phyloP scores from a whole-genome alignment of 2,329 filamentous ascomycete species.

The Pseudogymnoascus sp. region DNA sequence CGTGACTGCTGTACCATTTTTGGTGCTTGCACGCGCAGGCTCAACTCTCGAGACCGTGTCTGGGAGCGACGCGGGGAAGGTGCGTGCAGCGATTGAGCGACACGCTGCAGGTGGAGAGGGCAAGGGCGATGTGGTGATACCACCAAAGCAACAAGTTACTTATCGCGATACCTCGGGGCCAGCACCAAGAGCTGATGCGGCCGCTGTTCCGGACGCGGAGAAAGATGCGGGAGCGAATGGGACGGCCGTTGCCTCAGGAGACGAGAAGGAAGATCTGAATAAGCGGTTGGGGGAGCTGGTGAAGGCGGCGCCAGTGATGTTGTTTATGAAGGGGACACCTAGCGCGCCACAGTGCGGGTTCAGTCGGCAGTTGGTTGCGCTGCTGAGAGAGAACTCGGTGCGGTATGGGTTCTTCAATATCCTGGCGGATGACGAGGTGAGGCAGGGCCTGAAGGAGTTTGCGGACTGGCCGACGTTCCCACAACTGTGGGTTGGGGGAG shows the following conservation, averaged over 20 bases:
- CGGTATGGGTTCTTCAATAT: constrained; percentile 99
- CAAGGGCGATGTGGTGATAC: constrained; percentile 27
- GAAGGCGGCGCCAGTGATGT: constrained; percentile 93
- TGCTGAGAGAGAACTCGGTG: constrained; percentile 81
- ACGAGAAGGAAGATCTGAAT: constrained; percentile 76
- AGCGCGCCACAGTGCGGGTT: constrained; percentile 86
- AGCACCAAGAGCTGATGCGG: constrained; percentile 25
- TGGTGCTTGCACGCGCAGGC: constrained; percentile 72
- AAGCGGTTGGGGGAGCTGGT: constrained; percentile 76
- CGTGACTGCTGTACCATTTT: constrained; percentile 87
- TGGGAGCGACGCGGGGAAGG: constrained; percentile 80
- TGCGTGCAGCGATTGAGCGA: constrained; percentile 77
- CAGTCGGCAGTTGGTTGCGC: constrained; percentile 77
- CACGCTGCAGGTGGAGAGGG: constrained; percentile 43
- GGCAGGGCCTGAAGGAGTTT: constrained; percentile 92
- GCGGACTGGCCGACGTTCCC: constrained; percentile 99
- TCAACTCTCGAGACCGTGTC: constrained; percentile 77
- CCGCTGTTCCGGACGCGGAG: constrained; percentile 13
- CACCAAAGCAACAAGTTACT: constrained; percentile 11
- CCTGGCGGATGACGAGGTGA: constrained; percentile 90
- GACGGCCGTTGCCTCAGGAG: constrained; percentile 21
- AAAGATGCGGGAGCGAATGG: not conserved
- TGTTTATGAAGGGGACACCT: constrained; percentile 98
- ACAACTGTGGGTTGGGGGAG: constrained; percentile 85
- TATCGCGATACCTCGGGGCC: not conserved